phyloP scores from a whole-genome alignment of 192 early-diverging fungal genomes.

The Linnemannia hyalina region DNA sequence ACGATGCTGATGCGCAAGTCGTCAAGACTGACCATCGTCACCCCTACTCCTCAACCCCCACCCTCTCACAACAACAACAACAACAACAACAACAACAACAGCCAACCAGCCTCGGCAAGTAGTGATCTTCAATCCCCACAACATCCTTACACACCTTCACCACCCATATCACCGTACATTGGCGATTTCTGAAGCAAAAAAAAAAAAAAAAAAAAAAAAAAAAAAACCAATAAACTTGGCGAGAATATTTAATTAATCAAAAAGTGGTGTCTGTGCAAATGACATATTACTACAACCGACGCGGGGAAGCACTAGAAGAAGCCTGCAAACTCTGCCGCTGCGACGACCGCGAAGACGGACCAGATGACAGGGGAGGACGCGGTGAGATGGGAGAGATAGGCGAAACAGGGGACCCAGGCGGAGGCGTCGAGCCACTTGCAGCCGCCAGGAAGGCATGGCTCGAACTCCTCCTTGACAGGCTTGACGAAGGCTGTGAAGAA shows the following conservation, averaged over 20 bases:
- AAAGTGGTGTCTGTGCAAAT: background rate
- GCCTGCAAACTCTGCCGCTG: constrained; percentile 29
- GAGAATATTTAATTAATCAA: background rate
- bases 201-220: background rate
- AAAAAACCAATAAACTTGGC: no score
- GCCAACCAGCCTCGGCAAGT: background rate
- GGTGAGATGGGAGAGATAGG: constrained; percentile 27
- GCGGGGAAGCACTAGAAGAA: background rate
- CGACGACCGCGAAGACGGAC: constrained; percentile 14
- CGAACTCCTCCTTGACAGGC: constrained; percentile 1
- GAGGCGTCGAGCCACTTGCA: background rate
- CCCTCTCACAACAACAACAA: background rate
- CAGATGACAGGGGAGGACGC: constrained; percentile 6
- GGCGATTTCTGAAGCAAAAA: constrained; percentile 26
- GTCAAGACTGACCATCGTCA: constrained; percentile 16
- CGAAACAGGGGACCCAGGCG: constrained; percentile 16
- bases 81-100: no score
- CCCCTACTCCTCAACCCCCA: constrained; percentile 3
- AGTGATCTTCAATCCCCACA: background rate
- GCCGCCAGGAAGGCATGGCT: constrained; percentile 16
- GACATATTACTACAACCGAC: no score
- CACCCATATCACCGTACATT: constrained; percentile 23
- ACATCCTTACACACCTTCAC: background rate
- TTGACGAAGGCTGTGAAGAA: background rate
- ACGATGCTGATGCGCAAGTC: constrained; percentile 14